Base-by-base conservation (phyloP, 2,329 filamentous ascomycete species). In the Colletotrichum falcatum region DNA sequence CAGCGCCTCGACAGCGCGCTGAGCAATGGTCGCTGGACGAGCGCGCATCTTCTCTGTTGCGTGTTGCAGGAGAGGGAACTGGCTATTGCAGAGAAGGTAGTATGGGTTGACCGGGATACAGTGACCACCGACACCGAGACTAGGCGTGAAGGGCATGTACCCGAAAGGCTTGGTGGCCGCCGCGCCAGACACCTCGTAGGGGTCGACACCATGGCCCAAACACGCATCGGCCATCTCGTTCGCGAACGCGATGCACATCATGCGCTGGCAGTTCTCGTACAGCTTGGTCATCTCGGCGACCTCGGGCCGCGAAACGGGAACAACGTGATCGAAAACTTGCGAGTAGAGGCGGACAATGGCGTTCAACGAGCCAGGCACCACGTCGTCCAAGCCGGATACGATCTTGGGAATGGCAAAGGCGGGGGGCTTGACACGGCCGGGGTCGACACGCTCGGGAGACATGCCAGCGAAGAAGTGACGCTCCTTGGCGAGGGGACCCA, bases 281-380 rank as follows among this genome's bases (percentile, higher is more conserved):
- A 89, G 78, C 77, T 89, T 89, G 72, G 83, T 86, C 85, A 88
- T 88, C 76, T 88, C 87, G 1, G 87, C 87, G 1, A 87, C 85
- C 73, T 89, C 87, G 1, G 86, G 86, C 37, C 77, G 78, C 14
- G 84, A 85, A 37, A 88, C 86, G 0, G 83, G 80, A 8, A 88
- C 79, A 7, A 88, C 78, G 0, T 77, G 75, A 60, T 86, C 79
- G 71, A 87, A 88, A 1, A 83, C 84, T n/a, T 76, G 74, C 2
- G 78, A 78, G 75, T 88, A 88, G 5, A 88, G 75, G 8, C 76
- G 73, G 8, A 75, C 70, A 63, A 88, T 87, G 42, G 80, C 77
- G 11, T 81, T 74, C 2, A 86, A 77, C 0, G 86, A 86, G 14
- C 81, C 82, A 0, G 84, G 81, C 0, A 81, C 79, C 9, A 84